Evolutionary conservation across 139 green algal species (phyloP), one percentile per base, ranked within the genome.

Genomic region (Pseudopediastrum boryanum): DNA sequence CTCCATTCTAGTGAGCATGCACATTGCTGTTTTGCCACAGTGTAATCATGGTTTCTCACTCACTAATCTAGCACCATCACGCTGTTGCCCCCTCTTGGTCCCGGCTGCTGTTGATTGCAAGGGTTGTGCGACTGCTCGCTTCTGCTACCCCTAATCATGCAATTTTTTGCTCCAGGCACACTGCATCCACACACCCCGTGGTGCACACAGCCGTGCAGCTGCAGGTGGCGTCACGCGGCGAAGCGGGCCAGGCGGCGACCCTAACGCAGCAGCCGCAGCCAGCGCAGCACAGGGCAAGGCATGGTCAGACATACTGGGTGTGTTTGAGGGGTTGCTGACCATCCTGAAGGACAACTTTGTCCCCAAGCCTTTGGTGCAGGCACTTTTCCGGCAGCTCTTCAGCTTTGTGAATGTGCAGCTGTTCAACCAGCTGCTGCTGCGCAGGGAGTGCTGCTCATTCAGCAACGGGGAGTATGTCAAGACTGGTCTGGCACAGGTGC

Each of bases 401-500:
- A 79, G 77, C 51, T 99, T 99, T 84, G 90, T 99, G 85, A 99
- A 99, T 83, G 96, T 99, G 77, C 90, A 98, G 88, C 95, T 99
- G 16, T 99, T 99, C 92, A 99, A 99, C 93, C 93, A 97, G 89
- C 89, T 99, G 85, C 91, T 99, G 88, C 92, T 99, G 83, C 90
- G 96, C 8, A 92, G 96, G 19, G 96, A 99, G 88, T 99, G 96
- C 96, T 99, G 96, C 92, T 98, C 93, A 35, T 99, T 99, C 90
- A 93, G 83, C 90, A 99, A 99, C 81, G 96, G 96, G 29, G 96
- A 99, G 93, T 98, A 99, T 85, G 95, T 99, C 29, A 98, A 98
- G 89, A 95, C 90, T 8, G 96, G 96, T 23, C 90, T 99, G 42
- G 88, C 87, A 19, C 91, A 98, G 84, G 75, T 87, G 27, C 6